Conservation (phyloP, 1,139 yeast species). For the Arxiozyma slooffiae region DNA sequence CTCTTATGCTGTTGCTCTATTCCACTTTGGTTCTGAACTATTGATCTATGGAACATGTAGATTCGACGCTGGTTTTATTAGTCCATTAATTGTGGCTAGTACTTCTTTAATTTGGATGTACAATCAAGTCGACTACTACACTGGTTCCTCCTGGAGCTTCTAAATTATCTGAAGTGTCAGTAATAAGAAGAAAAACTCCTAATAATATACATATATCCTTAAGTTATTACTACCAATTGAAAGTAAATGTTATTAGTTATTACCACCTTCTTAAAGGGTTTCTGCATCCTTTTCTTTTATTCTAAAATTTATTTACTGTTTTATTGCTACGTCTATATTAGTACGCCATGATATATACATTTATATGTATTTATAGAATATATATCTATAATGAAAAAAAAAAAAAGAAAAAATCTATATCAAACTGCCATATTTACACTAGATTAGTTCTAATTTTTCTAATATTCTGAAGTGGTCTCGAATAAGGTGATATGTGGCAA, state of each 20-base stretch:
- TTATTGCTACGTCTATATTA: not conserved
- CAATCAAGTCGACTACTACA: constrained; percentile 45
- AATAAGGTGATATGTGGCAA: constrained; percentile 27
- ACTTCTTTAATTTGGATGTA: constrained; percentile 54
- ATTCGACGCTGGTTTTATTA: constrained; percentile 78
- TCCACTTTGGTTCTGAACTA: constrained; percentile 82
- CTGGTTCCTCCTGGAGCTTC: constrained; percentile 17
- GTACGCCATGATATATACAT: not conserved
- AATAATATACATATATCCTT: not conserved
- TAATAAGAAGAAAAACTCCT: not conserved
- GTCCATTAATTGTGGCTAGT: constrained; percentile 69
- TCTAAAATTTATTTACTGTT: too few species aligned
- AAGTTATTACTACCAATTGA: not conserved
- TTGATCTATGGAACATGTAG: constrained; percentile 65
- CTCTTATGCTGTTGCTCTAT: constrained; percentile 74
- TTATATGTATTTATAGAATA: not conserved
- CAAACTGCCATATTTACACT: not conserved
- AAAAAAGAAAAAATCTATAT: not conserved
- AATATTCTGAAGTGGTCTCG: constrained; percentile 21
- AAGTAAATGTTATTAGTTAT: not conserved
- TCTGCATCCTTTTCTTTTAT: not conserved
- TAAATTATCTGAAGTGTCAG: not conserved
- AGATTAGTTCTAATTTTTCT: not conserved
- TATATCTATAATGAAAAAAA: not conserved
- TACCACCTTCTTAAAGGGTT: too few species aligned